These are phyloP conservation scores for Pestalotiopsis sp. DNA, from an alignment of 2,329 filamentous ascomycete species.

Conservation along the genomic window DNA sequence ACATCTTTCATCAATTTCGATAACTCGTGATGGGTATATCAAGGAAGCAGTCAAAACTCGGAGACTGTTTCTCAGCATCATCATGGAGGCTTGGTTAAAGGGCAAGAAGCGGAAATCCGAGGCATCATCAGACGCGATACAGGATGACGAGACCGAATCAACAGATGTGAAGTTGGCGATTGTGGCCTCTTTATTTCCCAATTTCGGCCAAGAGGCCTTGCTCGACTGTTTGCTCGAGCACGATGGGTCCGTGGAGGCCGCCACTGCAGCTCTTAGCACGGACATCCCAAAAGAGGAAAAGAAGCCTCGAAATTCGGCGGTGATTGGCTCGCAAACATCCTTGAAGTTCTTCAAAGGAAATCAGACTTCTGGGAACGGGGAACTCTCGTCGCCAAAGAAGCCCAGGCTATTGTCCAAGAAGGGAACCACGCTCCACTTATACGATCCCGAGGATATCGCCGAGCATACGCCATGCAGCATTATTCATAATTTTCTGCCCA, in stretches of 20 bases:
- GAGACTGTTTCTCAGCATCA: slow-evolving; percentile 10
- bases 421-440: slow-evolving; percentile 82
- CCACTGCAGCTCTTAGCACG: slow-evolving; percentile 56
- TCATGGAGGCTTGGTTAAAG: slow-evolving; percentile 61
- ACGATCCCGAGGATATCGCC: slow-evolving; percentile 78
- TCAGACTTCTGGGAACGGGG: slow-evolving; percentile 11
- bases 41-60: neutral
- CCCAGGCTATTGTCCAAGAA: slow-evolving; percentile 65
- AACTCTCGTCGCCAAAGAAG: slow-evolving; percentile 38
- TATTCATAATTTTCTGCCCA: slow-evolving; percentile 84
- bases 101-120: slow-evolving; percentile 52
- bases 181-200: slow-evolving; percentile 74
- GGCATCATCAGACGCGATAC: slow-evolving; percentile 14
- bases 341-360: slow-evolving; percentile 51
- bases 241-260: slow-evolving; percentile 72
- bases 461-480: slow-evolving; percentile 87
- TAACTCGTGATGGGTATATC: neutral
- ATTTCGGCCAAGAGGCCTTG: slow-evolving; percentile 63
- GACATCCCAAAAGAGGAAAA: slow-evolving; percentile 28
- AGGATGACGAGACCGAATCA: slow-evolving; percentile 62
- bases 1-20: neutral
- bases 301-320: slow-evolving; percentile 30
- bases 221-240: slow-evolving; percentile 79
- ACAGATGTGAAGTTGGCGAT: slow-evolving; percentile 90
- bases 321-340: slow-evolving; percentile 63